Evolutionary conservation across 2,329 filamentous ascomycete genomes (phyloP), one percentile per base, ranked within the genome.

Genomic region (Fusarium sublunatum): DNA sequence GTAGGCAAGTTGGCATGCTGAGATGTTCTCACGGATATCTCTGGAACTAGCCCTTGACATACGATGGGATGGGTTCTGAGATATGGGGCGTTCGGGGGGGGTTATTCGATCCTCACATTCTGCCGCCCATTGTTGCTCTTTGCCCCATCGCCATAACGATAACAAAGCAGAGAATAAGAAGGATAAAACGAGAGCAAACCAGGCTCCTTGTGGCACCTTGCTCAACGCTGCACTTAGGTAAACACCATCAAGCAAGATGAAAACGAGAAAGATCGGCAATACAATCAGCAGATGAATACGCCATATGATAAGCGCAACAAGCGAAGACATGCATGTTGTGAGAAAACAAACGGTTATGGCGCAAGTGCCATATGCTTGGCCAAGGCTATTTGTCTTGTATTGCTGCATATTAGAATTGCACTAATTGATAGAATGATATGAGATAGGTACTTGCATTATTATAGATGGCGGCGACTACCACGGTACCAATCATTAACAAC

Each of bases 291-390:
- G 78, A 3, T 84, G 83, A 25, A 90, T 73, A 19, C 85, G 82
- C 91, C 91, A 93, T 35, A 92, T 88, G 34, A 93, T 81, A 3
- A 93, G 80, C 0, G 90, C 88, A 2, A 90, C 88, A 1, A 93
- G 78, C 0, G 88, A 84, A 2, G 92, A 88, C 82, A 94, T 87
- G 73, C 84, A 89, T 0, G 90, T 93, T 50, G 89, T 89, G 70
- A 93, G 87, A 72, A 93, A 91, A 0, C 90, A 91, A 39, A 93
- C 91, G 44, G 91, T 85, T 68, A 93, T 91, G 71, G 93, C 91
- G 65, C 91, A 93, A 7, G 91, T 88, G 35, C 91, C 90, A 67
- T 93, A 93, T 0, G 90, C 90, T 67, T 92, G 87, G 25, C 90
- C 90, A 0, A 92, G 81, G 52, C 82, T 81, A 1, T 87, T 90